Percentiles rank a stretch among this genome's conserved stretches.
phyloP scores from a whole-genome alignment of 495 filamentous ascomycete species.

The Penicillium pancosmium region DNA sequence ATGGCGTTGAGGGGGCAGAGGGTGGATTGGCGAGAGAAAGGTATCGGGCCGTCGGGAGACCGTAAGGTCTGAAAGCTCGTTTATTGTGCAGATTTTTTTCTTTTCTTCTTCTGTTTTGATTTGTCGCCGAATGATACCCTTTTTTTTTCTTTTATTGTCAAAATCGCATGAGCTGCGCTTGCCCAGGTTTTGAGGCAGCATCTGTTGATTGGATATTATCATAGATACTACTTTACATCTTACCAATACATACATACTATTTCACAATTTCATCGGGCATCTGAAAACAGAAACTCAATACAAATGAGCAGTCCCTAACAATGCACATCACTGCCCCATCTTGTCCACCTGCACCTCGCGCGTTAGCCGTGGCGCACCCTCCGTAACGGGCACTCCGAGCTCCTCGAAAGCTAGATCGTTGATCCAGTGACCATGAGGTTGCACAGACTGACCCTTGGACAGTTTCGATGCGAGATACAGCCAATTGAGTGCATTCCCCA shows the following conservation, averaged over 20 bases:
- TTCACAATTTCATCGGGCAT: neutral
- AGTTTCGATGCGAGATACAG: slow-evolving; percentile 73
- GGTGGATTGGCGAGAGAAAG: slow-evolving; percentile 51
- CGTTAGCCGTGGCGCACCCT: slow-evolving; percentile 47
- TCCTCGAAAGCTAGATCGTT: slow-evolving; percentile 77
- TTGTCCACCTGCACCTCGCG: slow-evolving; percentile 36
- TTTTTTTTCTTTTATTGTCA: slow-evolving; percentile 5
- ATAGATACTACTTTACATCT: neutral
- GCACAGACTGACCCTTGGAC: slow-evolving; percentile 48
- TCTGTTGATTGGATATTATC: no score
- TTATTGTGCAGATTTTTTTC: slow-evolving; percentile 5
- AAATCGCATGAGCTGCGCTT: neutral
- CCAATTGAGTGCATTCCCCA: slow-evolving; percentile 79
- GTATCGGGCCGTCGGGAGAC: slow-evolving; percentile 45
- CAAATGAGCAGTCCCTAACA: neutral
- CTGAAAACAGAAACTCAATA: neutral
- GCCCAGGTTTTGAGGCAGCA: neutral
- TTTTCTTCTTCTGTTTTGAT: slow-evolving; percentile 9
- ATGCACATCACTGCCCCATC: slow-evolving; percentile 28
- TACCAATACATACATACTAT: neutral
- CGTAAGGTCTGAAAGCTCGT: slow-evolving; percentile 17
- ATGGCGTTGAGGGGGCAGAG: slow-evolving; percentile 57
- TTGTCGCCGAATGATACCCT: slow-evolving; percentile 29
- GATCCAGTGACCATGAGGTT: slow-evolving; percentile 65
- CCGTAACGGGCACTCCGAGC: slow-evolving; percentile 43